These are phyloP conservation scores for Pseudogymnoascus destructans DNA, from an alignment of 2,329 filamentous ascomycete species.

Conservation along the genomic window DNA sequence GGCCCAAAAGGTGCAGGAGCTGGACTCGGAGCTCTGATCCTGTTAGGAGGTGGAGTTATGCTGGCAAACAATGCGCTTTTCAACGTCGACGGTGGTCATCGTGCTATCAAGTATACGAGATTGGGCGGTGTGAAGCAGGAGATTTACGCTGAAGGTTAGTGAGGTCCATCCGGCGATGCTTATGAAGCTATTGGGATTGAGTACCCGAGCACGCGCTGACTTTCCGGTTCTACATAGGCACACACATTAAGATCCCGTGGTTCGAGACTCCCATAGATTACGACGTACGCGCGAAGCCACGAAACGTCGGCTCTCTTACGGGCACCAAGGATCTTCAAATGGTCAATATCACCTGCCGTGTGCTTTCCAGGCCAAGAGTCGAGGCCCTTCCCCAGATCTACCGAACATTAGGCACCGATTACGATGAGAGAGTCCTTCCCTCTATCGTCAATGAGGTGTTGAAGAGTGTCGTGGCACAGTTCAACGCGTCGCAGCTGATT, in stretches of 20 bases:
- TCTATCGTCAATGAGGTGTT: conserved; percentile 98
- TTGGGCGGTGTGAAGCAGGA: conserved; percentile 87
- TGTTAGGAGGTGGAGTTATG: conserved; percentile 41
- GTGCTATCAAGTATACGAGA: conserved; percentile 96
- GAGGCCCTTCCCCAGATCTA: conserved; percentile 92
- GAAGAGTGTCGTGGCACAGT: conserved; percentile 97
- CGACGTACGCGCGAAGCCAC: conserved; percentile 93
- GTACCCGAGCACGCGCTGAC: conserved; percentile 14
- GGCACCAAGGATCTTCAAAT: conserved; percentile 99
- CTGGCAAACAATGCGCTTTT: conserved; percentile 47
- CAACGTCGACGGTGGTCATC: conserved; percentile 93
- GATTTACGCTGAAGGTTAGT: conserved; percentile 82
- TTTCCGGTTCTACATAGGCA: conserved; percentile 42
- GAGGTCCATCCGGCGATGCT: neutral
- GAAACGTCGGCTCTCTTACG: conserved; percentile 91
- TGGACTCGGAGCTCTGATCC: conserved; percentile 38
- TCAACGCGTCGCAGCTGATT: conserved; percentile 96
- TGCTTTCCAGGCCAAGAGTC: conserved; percentile 80
- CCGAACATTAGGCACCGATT: conserved; percentile 86
- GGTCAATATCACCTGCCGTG: conserved; percentile 99
- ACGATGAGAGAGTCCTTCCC: conserved; percentile 90
- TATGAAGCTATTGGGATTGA: neutral
- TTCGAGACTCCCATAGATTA: conserved; percentile 94
- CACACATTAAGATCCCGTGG: conserved; percentile 89
- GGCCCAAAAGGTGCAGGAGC: conserved; percentile 38